Base-by-base conservation (phyloP, 176 grass and related monocot species). In the Carex pumila region DNA sequence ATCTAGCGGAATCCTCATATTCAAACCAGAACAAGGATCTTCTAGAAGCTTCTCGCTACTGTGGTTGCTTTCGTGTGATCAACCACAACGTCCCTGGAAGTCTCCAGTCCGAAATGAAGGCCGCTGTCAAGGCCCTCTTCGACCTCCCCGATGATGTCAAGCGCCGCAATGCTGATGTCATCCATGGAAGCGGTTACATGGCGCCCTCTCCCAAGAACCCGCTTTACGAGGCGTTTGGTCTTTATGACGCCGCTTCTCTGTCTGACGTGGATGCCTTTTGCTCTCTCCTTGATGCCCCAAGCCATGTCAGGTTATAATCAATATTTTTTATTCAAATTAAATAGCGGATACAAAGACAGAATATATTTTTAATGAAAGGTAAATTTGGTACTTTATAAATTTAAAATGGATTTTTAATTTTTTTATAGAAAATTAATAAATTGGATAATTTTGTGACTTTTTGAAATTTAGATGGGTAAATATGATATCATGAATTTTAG, bases 51-150 rank as follows among this genome's bases (percentile, higher is more conserved):
- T 43, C 61, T 50, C 39, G 41, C 9, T 12, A 30, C 2, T 47
- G 25, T 19, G 61, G 80, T 31, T 97, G 91, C 91, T 90, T 93
- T 70, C 91, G 91, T 12, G 85, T 90, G 63, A 60, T 78, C 43
- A 89, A 90, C 59, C 94, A 97, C 80, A 79, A 89, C 78, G 83
- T 90, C 64, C 81, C 89, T 39, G 21, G 4, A 49, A 30, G 0
- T 65, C 94, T 97, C 79, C 89, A 93, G 91, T 82, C 80, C 54
- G 80, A 79, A 11, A 97, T 97, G 94, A 97, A 97, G 89, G 91
- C 81, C 63, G 89, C 89, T 61, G 75, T 93, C 36, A 86, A 89
- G 58, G 79, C 87, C 76, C 91, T 97, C 39, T 93, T 93, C 89
- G 85, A 93, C 69, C 89, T 97, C 76, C 91, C 94, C 56, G 89